Base-by-base conservation (phyloP, 148 eudicot genomes). In the Nyssa sinensis region DNA sequence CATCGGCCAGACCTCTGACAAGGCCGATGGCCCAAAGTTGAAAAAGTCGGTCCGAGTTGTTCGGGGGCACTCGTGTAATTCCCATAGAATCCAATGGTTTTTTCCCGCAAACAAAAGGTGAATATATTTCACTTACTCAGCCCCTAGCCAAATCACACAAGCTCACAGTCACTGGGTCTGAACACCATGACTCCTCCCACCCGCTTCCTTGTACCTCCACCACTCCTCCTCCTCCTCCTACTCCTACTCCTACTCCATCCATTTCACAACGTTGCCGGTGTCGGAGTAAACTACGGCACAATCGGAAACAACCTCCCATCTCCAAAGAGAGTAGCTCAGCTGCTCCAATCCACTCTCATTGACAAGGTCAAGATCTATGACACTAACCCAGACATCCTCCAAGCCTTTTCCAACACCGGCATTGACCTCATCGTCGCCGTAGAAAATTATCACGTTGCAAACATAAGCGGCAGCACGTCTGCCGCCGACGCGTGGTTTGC, bases 391-490 rank as follows among this genome's bases (percentile, higher is more conserved):
- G 83, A 84, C 49, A 76, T 84, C 70, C 84, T 84, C 63, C 62
- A 68, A 66, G 84, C 87, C 69, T 84, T 84, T 32, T 75, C 84
- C 62, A 84, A 84, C 82, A 78, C 84, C 55, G 81, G 82, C 81
- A 81, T 84, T 29, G 84, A 84, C 27, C 81, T 84, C 74, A 79
- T 74, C 10, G 81, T 84, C 21, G 84, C 80, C 4, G 81, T 84
- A 7, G 81, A 81, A 31, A 84, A 83, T 66, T 29, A 10, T 70
- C 75, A 60, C 47, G 75, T 83, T 21, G 30, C 73, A 10, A 83
- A 79, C 78, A 30, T 83, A 28, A 73, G 81, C 61, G 4, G 81
- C 25, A 27, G 49, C 67, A n/a, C 53, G 2, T 69, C 83, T 9
- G 69, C 51, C 1, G 83, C 83, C 9, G 86, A 79, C 63, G 33